Evolutionary conservation across 371 early-diverging fungal species (phyloP).

Genomic region (Blastocladiella emersonii): DNA sequence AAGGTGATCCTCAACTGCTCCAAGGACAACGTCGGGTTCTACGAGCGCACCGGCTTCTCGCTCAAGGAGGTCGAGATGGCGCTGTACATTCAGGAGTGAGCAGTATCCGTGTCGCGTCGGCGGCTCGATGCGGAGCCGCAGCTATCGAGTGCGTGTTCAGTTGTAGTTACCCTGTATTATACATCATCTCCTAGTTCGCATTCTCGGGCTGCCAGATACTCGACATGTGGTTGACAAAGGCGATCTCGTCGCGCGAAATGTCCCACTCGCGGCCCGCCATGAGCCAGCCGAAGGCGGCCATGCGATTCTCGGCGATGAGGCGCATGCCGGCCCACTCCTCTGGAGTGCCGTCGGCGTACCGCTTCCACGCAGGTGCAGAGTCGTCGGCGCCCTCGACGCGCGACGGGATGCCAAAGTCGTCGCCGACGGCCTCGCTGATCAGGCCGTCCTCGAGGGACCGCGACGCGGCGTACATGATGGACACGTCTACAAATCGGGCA

Average conservation of each 20-base stretch:
- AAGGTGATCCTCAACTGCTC: constrained; percentile 66
- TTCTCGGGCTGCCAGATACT: constrained; percentile 25
- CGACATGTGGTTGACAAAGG: constrained; percentile 32
- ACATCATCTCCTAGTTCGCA: background rate
- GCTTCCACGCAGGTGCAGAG: constrained; percentile 10
- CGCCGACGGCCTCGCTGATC: constrained; percentile 14
- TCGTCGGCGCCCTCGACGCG: constrained; percentile 11
- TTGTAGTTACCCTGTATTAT: too few relatives aligned
- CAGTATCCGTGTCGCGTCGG: too few relatives aligned
- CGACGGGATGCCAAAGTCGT: constrained; percentile 29
- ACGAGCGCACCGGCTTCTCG: constrained; percentile 80
- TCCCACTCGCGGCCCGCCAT: constrained; percentile 28
- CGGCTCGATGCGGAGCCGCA: too few relatives aligned
- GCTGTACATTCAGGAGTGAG: background rate
- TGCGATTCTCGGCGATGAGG: constrained; percentile 33
- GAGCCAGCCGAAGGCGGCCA: constrained; percentile 34
- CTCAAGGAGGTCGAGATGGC: constrained; percentile 20
- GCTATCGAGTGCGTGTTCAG: too few relatives aligned
- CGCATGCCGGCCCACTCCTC: constrained; percentile 21
- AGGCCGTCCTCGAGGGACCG: constrained; percentile 22
- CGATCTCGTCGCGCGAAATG: constrained; percentile 19
- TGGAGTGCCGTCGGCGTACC: constrained; percentile 23
- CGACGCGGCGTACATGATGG: constrained; percentile 24
- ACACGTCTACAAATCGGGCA: constrained; percentile 16
- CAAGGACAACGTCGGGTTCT: constrained; percentile 74